Evolutionary conservation across 805 yeast species (phyloP), one percentile per base, ranked within the genome.

Genomic region (Metschnikowia matae): DNA sequence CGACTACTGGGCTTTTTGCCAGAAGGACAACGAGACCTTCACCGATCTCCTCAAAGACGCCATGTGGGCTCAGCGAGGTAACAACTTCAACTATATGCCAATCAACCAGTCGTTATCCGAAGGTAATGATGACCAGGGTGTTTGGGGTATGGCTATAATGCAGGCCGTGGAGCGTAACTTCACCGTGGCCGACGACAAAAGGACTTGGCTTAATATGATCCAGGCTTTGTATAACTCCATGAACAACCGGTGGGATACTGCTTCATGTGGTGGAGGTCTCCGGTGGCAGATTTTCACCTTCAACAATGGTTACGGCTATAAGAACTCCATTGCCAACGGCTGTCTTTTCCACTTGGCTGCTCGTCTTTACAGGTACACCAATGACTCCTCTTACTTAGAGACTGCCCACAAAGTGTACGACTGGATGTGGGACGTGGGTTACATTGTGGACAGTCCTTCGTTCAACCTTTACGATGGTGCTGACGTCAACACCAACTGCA

Each of bases 391-490:
- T 14, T 74, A 74, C 58, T 66, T 66, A 40, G 75, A 69, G 15
- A 65, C 73, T 67, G 71, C 76, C 29, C 75, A 72, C 53, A 64
- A 56, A 54, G 76, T 72, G 21, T 71, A 73, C 72, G 73, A 71
- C 46, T 74, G 78, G 78, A 71, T 73, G 77, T 59, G 62, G 51
- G 69, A 55, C 14, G 65, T 55, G 26, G 62, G 61, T 1, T 64
- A 56, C 54, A 50, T 62, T 10, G 48, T 49, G n/a, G 43, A 50
- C 36, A 32, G 31, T 7, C 69, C 63, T 37, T 58, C 61, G 7
- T 69, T 75, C 23, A 45, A 58, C 10, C 73, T 83, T 33, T 76
- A 70, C 56, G 88, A 83, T 66, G 88, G 88, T 66, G 85, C 85
- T 33, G 54, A 53, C 20, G 62, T 56, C 40, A 67, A 63, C 29